Percentiles rank a stretch among this genome's conserved stretches.
These are phyloP conservation scores for Rostrohypoxylon terebratum DNA, from an alignment of 495 filamentous ascomycete species.

Conservation along the genomic window DNA sequence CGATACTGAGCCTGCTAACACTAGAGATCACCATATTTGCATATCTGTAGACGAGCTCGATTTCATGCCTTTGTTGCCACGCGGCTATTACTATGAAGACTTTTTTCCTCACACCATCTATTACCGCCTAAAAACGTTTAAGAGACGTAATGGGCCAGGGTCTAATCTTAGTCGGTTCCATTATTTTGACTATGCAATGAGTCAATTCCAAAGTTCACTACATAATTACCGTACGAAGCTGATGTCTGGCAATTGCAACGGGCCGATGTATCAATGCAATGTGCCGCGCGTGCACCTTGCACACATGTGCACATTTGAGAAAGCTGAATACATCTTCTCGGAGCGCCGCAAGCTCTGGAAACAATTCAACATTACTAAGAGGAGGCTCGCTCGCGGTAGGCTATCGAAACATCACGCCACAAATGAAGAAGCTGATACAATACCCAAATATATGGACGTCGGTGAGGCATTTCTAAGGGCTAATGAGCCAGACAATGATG, in stretches of 20 bases:
- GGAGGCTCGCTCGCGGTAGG: background rate
- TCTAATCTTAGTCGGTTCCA: background rate
- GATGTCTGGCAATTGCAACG: background rate
- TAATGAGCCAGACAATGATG: slow-evolving; percentile 4
- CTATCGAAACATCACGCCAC: background rate
- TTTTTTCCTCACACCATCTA: background rate
- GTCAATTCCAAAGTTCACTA: background rate
- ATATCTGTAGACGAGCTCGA: slow-evolving; percentile 14
- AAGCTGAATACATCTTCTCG: background rate
- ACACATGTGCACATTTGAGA: background rate
- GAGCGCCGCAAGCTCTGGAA: slow-evolving; percentile 5
- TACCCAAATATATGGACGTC: background rate
- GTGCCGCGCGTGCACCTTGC: background rate
- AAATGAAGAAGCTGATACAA: background rate
- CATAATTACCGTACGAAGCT: background rate
- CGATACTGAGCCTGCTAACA: background rate
- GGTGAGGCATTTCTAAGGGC: slow-evolving; percentile 17
- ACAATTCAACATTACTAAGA: slow-evolving; percentile 3
- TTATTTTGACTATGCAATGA: background rate
- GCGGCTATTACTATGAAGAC: background rate
- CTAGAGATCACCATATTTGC: background rate
- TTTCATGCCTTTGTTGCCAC: background rate
- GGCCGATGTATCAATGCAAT: background rate
- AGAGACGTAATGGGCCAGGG: background rate
- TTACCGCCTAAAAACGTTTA: background rate